Percentiles rank a stretch among this genome's conserved stretches.
These are phyloP conservation scores for Saccharomyces hybrid DNA, from an alignment of 1,139 yeast genomes.

Conservation along the genomic window DNA sequence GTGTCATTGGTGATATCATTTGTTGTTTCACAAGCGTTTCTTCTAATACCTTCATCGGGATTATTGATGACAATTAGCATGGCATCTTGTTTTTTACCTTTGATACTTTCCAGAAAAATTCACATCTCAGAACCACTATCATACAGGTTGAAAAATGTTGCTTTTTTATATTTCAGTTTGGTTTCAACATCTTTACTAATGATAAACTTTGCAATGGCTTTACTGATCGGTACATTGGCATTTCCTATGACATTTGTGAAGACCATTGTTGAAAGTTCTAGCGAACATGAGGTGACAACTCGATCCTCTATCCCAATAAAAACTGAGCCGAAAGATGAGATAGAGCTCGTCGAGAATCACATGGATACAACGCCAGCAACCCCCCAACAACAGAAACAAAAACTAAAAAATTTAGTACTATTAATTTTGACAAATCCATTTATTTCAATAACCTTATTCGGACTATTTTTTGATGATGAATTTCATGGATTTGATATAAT, in stretches of 20 bases:
- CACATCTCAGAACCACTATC: constrained; percentile 21
- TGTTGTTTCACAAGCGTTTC: constrained; percentile 19
- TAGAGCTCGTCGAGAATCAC: neutral
- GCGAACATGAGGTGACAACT: neutral
- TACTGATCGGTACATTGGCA: constrained; percentile 57
- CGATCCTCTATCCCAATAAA: neutral
- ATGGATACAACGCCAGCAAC: neutral
- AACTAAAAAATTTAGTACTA: constrained; percentile 31
- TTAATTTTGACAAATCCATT: constrained; percentile 51
- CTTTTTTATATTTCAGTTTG: constrained; percentile 58
- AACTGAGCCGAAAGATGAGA: neutral
- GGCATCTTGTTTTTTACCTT: constrained; percentile 16
- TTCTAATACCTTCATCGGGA: constrained; percentile 11
- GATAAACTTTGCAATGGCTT: constrained; percentile 76
- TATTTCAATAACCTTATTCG: constrained; percentile 36
- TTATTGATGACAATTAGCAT: constrained; percentile 12
- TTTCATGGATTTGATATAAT: constrained; percentile 40
- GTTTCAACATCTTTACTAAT: constrained; percentile 68
- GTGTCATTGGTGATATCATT: constrained; percentile 22
- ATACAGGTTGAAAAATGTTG: constrained; percentile 33
- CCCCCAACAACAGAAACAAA: constrained; percentile 15
- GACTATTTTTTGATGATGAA: constrained; percentile 31
- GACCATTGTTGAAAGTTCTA: constrained; percentile 7
- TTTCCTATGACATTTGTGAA: constrained; percentile 62
- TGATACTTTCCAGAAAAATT: constrained; percentile 7